Base-by-base conservation (phyloP, 2,329 filamentous ascomycete genomes). In the Paraphaeosphaeria sporulosa region DNA sequence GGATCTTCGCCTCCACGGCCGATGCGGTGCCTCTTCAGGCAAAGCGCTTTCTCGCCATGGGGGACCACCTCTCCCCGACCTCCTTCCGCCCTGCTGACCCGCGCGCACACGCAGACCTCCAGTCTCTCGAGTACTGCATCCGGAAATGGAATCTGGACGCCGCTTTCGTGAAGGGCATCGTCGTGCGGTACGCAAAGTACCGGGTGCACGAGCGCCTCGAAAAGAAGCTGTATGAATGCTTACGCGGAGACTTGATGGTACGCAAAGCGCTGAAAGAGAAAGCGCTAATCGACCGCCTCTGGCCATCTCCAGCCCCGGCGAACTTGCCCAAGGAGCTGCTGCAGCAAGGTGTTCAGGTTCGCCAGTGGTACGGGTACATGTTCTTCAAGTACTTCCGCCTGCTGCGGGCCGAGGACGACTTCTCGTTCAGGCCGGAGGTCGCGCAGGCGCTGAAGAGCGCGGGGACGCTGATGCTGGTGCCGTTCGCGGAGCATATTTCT, bases 181-280 rank as follows among this genome's bases (percentile, higher is more conserved):
- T 76, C 2, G 65, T 75, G 1, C 59, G 75, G n/a, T 76, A 71
- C 44, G 69, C 74, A 8, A 75, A 73, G 56, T 76, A 75, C 50
- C 71, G 76, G 40, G 52, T 72, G 7, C 75, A 78, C 38, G 74
- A 77, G 19, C 65, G 75, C 30, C 56, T 78, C 40, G 75, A 78
- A 61, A 78, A 77, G 64, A 77, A 73, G 59, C 53, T 78, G 9
- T 76, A 68, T 53, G 75, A 78, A 55, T 68, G 64, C 43, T 67
- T 67, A 2, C 66, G 75, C 23, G 56, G 75, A 23, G 75, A 78
- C 55, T 59, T 78, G 21, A 76, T 78, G 70, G 71, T 78, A 2
- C 63, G 74, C 15, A 78, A 78, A 53, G 70, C 71, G n/a, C 55
- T 77, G 54, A 77, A 76, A 42, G 75, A 78, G 64, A 78, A 78